Conservation (phyloP, 2,329 filamentous ascomycete species). For the Ceratocystis cacaofunesta region DNA sequence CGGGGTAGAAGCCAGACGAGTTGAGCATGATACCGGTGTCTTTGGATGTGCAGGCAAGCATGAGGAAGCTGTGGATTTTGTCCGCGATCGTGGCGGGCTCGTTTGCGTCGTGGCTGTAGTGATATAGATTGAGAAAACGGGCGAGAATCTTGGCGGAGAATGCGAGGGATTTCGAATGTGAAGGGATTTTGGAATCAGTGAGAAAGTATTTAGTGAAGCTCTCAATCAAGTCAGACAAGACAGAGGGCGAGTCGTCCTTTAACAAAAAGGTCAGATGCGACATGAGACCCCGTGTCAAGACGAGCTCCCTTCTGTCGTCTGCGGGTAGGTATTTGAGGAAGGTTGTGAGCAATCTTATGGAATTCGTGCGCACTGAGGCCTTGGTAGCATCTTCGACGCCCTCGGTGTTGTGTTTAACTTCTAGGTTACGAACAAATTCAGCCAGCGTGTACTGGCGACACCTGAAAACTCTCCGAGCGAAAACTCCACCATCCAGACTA, state of each 20-base stretch:
- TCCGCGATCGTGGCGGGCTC: conserved; percentile 41
- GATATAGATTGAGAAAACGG: conserved; percentile 58
- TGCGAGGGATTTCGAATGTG: conserved; percentile 58
- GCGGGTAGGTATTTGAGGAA: conserved; percentile 65
- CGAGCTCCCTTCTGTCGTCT: conserved; percentile 64
- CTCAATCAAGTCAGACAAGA: conserved; percentile 61
- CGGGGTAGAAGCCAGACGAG: conserved; percentile 73
- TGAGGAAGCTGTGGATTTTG: conserved; percentile 59
- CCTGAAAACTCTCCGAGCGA: conserved; percentile 64
- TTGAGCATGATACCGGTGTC: conserved; percentile 60
- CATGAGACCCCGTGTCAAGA: conserved; percentile 67
- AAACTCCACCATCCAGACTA: conserved; percentile 67
- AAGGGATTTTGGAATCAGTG: conserved; percentile 56
- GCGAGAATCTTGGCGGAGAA: conserved; percentile 61
- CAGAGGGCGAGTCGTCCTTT: conserved; percentile 58
- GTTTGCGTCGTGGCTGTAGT: conserved; percentile 38
- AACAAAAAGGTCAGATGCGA: conserved; percentile 68
- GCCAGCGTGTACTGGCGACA: conserved; percentile 67
- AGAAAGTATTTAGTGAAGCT: conserved; percentile 57
- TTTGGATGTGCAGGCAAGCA: conserved; percentile 58
- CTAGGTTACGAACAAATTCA: conserved; percentile 65
- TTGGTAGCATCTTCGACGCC: conserved; percentile 47
- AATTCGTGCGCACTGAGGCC: conserved; percentile 69
- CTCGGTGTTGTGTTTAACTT: conserved; percentile 46
- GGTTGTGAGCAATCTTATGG: conserved; percentile 65